Percentiles rank a stretch among this genome's conserved stretches.
Evolutionary conservation across 345 rosid species (phyloP).

Genomic region (Linum tenue): DNA sequence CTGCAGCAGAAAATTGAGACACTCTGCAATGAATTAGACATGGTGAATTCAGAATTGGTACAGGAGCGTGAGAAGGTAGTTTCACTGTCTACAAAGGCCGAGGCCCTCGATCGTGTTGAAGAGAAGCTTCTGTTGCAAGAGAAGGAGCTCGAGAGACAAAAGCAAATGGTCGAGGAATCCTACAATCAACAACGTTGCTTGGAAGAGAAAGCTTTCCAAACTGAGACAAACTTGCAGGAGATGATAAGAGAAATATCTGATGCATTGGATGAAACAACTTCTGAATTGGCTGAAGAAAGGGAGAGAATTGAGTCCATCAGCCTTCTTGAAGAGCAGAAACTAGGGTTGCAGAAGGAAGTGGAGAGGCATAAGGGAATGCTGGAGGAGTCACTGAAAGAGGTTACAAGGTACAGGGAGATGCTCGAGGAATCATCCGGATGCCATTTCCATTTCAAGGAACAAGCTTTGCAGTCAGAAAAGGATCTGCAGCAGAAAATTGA

Average conservation of each 20-base stretch:
- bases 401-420: background rate
- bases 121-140: conserved; percentile 30
- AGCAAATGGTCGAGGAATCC: conserved; percentile 38
- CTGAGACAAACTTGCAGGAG: conserved; percentile 28
- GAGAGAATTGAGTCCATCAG: conserved; percentile 31
- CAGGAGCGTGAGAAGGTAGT: conserved; percentile 1
- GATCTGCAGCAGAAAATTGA: background rate
- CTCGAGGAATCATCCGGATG: background rate
- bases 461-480: conserved; percentile 5
- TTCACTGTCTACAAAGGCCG: background rate
- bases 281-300: conserved; percentile 36
- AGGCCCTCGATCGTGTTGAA: conserved; percentile 19
- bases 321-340: background rate
- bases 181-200: conserved; percentile 20
- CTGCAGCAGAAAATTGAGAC: background rate
- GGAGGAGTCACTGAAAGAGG: conserved; percentile 21
- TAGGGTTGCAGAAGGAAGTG: conserved; percentile 22
- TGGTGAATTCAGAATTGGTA: background rate
- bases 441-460: background rate
- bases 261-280: conserved; percentile 31
- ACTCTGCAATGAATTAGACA: background rate
- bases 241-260: conserved; percentile 28
- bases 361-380: conserved; percentile 32
- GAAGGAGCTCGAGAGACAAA: conserved; percentile 32
- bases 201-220: conserved; percentile 29